Evolutionary conservation across 2,329 filamentous ascomycete genomes (phyloP).

Genomic region (Cladophialophora psammophila): DNA sequence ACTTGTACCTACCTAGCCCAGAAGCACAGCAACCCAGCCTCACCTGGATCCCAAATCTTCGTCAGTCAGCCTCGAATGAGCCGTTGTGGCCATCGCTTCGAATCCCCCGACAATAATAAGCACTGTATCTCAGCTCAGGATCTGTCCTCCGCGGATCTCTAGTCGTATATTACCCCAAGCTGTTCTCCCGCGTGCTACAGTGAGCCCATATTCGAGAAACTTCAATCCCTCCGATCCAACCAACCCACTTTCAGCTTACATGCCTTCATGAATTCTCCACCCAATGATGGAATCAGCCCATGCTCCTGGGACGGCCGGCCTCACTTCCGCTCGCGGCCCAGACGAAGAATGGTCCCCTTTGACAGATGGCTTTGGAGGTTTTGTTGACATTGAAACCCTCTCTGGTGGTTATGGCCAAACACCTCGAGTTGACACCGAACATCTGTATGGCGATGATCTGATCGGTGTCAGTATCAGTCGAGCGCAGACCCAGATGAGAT

Average conservation of each 20-base stretch:
- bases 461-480: slow-evolving; percentile 67
- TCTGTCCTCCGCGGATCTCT: not conserved
- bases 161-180: slow-evolving; percentile 14
- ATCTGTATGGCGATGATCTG: slow-evolving; percentile 45
- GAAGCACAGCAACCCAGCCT: slow-evolving; percentile 9
- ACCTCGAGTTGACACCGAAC: slow-evolving; percentile 22
- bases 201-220: not conserved
- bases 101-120: slow-evolving; percentile 16
- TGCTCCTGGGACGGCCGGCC: slow-evolving; percentile 29
- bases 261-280: slow-evolving; percentile 26
- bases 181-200: not conserved
- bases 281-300: slow-evolving; percentile 28
- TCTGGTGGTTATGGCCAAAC: slow-evolving; percentile 7
- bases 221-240: not conserved
- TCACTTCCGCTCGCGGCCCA: slow-evolving; percentile 25
- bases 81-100: not conserved
- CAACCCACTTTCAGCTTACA: slow-evolving; percentile 7
- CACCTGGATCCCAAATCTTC: not conserved
- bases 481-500: slow-evolving; percentile 63
- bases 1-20: no score
- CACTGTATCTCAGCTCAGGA: slow-evolving; percentile 18
- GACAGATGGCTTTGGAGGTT: slow-evolving; percentile 12
- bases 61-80: slow-evolving; percentile 1
- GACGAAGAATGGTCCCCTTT: slow-evolving; percentile 17
- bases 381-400: slow-evolving; percentile 14